These are phyloP conservation scores for Pseudogymnoascus destructans DNA, from an alignment of 2,329 filamentous ascomycete genomes.

Conservation along the genomic window DNA sequence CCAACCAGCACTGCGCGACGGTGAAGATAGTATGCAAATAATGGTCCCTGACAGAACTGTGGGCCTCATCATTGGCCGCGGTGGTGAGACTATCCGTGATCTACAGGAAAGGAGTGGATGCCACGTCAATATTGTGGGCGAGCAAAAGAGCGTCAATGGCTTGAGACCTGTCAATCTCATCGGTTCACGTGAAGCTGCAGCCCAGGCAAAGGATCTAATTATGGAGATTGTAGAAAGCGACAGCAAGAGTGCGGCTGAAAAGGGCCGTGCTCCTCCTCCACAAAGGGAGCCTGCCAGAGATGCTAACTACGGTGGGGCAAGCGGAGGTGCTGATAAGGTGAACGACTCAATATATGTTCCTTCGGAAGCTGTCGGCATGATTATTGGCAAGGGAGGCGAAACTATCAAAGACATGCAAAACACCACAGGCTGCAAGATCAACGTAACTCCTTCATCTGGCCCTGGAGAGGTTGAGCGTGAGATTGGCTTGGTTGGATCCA, in stretches of 20 bases:
- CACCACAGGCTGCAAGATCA: constrained; percentile 83
- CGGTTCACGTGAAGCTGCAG: constrained; percentile 60
- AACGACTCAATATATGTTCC: constrained; percentile 77
- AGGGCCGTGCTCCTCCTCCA: constrained; percentile 25
- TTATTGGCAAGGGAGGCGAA: constrained; percentile 87
- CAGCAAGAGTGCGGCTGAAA: constrained; percentile 37
- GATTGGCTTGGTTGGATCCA: constrained; percentile 70
- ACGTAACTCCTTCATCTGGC: constrained; percentile 70
- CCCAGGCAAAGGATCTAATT: constrained; percentile 72
- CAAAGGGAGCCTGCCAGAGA: constrained; percentile 36
- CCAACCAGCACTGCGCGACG: constrained; percentile 50
- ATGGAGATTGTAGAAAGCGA: constrained; percentile 93
- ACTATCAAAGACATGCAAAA: constrained; percentile 92
- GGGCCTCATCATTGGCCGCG: constrained; percentile 84
- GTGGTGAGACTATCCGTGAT: constrained; percentile 84
- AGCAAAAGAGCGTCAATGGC: constrained; percentile 85
- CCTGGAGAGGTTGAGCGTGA: constrained; percentile 70
- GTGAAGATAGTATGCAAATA: constrained; percentile 78
- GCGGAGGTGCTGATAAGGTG: constrained; percentile 48
- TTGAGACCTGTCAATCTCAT: constrained; percentile 84
- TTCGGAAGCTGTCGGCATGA: constrained; percentile 89
- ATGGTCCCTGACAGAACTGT: constrained; percentile 92
- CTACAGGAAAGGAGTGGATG: constrained; percentile 86
- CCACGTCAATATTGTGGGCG: constrained; percentile 88
- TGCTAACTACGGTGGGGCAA: constrained; percentile 29